These are phyloP conservation scores for Aureobasidium sp. DNA, from an alignment of 2,329 filamentous ascomycete genomes.

Conservation along the genomic window DNA sequence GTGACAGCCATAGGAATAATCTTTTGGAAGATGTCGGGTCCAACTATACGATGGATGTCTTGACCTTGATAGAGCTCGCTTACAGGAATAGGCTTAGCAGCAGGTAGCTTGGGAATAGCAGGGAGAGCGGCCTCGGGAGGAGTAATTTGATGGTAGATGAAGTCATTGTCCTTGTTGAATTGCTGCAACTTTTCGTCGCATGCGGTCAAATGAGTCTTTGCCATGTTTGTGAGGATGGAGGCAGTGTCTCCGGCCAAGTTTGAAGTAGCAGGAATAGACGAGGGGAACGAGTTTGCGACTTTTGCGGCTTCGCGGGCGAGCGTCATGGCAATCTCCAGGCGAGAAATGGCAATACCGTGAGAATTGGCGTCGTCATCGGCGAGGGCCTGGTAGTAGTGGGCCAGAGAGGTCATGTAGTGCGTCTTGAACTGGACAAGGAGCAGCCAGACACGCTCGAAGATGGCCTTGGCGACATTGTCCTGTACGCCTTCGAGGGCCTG, in stretches of 20 bases:
- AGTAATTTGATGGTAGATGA: slow-evolving; percentile 91
- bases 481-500: slow-evolving; percentile 86
- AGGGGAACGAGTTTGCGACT: slow-evolving; percentile 71
- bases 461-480: slow-evolving; percentile 80
- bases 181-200: slow-evolving; percentile 74
- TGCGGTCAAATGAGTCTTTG: slow-evolving; percentile 70
- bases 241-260: slow-evolving; percentile 79
- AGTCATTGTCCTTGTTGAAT: slow-evolving; percentile 88
- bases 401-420: slow-evolving; percentile 72
- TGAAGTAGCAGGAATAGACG: slow-evolving; percentile 66
- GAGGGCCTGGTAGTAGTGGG: slow-evolving; percentile 88
- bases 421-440: slow-evolving; percentile 75
- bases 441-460: slow-evolving; percentile 94
- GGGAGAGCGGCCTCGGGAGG: slow-evolving; percentile 76
- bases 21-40: slow-evolving; percentile 92
- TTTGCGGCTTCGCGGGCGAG: slow-evolving; percentile 71
- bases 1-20: slow-evolving; percentile 95
- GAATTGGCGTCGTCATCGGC: slow-evolving; percentile 84
- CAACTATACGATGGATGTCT: slow-evolving; percentile 93
- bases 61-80: slow-evolving; percentile 95
- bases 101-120: slow-evolving; percentile 80
- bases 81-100: slow-evolving; percentile 93
- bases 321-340: slow-evolving; percentile 72
- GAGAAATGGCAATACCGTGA: slow-evolving; percentile 75
- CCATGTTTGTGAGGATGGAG: slow-evolving; percentile 63